These are phyloP conservation scores for Suillus cothurnatus DNA, from an alignment of 768 basidiomycete species.

Conservation along the genomic window DNA sequence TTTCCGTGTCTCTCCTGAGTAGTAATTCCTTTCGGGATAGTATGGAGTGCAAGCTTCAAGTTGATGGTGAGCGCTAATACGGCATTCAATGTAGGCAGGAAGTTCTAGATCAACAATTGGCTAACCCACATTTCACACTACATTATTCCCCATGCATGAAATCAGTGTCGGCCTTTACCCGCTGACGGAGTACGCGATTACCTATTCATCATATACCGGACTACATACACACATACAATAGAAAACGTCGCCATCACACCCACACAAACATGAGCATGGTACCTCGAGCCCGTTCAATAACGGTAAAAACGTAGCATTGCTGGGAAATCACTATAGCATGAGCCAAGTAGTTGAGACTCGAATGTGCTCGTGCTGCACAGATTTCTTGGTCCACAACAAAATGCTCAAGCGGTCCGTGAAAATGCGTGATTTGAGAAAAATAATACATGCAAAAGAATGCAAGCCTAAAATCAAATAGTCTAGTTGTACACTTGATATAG, in stretches of 20 bases:
- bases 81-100: no score
- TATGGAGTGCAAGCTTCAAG: not conserved
- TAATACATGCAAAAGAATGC: slow-evolving; percentile 4
- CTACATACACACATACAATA: no score
- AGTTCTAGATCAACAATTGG: no score
- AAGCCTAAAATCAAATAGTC: slow-evolving; percentile 18
- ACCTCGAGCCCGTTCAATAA: not conserved
- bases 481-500: slow-evolving; percentile 95
- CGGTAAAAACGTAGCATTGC: not conserved
- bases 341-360: not conserved
- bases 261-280: not conserved
- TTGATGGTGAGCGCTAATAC: not conserved
- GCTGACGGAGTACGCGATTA: no score
- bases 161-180: no score
- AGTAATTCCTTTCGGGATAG: not conserved
- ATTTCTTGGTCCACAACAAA: not conserved
- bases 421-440: not conserved
- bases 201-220: no score
- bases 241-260: no score
- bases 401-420: not conserved
- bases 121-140: no score
- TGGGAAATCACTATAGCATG: not conserved
- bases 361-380: not conserved
- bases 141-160: no score
- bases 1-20: not conserved